These are phyloP conservation scores for Protea cynaroides DNA, from an alignment of 164 flowering plant species.

Conservation along the genomic window DNA sequence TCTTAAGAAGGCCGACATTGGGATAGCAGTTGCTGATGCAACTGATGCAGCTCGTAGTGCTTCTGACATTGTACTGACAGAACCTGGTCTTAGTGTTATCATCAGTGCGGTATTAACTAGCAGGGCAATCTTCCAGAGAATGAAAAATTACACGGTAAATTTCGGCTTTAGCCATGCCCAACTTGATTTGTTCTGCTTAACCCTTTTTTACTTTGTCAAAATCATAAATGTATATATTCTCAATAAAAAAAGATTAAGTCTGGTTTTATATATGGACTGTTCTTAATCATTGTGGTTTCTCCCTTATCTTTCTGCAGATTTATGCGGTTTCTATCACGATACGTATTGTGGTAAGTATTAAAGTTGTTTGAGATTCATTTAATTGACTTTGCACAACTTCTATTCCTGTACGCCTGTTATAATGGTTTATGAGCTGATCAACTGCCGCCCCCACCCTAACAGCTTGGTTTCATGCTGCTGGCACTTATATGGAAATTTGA, in stretches of 20 bases:
- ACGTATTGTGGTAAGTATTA: slow-evolving; percentile 78
- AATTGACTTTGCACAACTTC: not conserved
- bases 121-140: slow-evolving; percentile 77
- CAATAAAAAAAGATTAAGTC: not conserved
- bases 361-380: not conserved
- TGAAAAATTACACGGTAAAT: slow-evolving; percentile 76
- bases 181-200: not conserved
- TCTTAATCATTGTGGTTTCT: not conserved
- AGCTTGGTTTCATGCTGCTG: slow-evolving; percentile 90
- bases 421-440: not conserved
- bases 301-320: slow-evolving; percentile 38
- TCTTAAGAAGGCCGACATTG: slow-evolving; percentile 87
- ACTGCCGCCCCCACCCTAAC: slow-evolving; percentile 10
- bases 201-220: too few relatives aligned
- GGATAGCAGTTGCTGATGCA: slow-evolving; percentile 92
- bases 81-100: slow-evolving; percentile 84
- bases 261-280: not conserved
- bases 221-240: not conserved
- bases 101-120: slow-evolving; percentile 85
- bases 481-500: slow-evolving; percentile 85
- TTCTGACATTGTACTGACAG: slow-evolving; percentile 88
- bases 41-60: slow-evolving; percentile 97
- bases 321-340: slow-evolving; percentile 94
- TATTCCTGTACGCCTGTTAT: not conserved
- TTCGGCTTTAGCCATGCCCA: too few relatives aligned